phyloP scores from a whole-genome alignment of 2,329 filamentous ascomycete species.

The Stachybotrys chlorohalonatus region DNA sequence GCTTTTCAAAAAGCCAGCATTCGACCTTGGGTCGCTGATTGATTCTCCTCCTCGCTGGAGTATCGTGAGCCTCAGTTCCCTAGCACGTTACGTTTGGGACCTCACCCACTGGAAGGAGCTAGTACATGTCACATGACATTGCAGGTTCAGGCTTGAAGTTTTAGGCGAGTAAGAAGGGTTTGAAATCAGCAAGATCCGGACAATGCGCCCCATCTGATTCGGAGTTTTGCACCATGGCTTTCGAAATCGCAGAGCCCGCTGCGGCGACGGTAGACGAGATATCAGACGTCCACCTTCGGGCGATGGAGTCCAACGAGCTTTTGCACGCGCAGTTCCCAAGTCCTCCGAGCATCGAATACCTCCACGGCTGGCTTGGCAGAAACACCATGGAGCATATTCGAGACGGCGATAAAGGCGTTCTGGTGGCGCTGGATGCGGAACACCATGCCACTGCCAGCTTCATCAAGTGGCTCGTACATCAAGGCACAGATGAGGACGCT shows the following conservation, averaged over 20 bases:
- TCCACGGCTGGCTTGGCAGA: slow-evolving; percentile 18
- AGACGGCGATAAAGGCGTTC: slow-evolving; percentile 16
- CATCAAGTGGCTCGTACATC: slow-evolving; percentile 24
- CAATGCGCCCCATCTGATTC: not conserved
- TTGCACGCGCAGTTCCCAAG: slow-evolving; percentile 31
- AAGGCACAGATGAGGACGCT: slow-evolving; percentile 6
- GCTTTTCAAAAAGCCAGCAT: too few species aligned
- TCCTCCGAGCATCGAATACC: slow-evolving; percentile 14
- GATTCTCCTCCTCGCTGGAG: not conserved
- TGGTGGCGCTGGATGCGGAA: slow-evolving; percentile 22
- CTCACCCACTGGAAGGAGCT: not conserved
- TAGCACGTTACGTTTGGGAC: not conserved
- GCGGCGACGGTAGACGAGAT: slow-evolving; percentile 13
- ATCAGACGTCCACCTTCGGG: slow-evolving; percentile 23
- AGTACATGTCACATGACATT: slow-evolving; percentile 1
- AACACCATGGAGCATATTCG: slow-evolving; percentile 20
- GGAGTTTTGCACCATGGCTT: slow-evolving; percentile 11
- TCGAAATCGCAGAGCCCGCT: slow-evolving; percentile 15
- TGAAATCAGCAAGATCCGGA: not conserved
- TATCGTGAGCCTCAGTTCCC: not conserved
- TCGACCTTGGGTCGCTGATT: too few species aligned
- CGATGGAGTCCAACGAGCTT: slow-evolving; percentile 29
- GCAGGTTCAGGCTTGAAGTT: not conserved
- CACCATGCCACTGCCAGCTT: slow-evolving; percentile 22
- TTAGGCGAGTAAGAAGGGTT: not conserved